phyloP scores from a whole-genome alignment of 148 eudicot genomes.

The Fagopyrum tataricum region DNA sequence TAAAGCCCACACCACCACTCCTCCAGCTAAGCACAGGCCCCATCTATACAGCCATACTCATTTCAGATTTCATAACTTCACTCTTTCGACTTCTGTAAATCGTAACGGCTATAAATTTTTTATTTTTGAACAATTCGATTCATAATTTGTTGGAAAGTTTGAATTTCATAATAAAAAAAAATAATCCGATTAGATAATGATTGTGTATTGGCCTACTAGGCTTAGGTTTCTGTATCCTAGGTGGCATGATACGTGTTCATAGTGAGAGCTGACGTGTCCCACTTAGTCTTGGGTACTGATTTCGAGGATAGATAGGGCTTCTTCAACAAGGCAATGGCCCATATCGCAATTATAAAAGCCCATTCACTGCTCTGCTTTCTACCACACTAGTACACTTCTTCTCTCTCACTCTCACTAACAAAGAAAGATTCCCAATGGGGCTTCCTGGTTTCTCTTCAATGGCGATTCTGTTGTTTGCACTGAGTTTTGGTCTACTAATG shows the following conservation, averaged over 20 bases:
- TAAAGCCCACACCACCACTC: conserved; percentile 4
- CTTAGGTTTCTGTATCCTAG: conserved; percentile 13
- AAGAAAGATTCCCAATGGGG: not conserved
- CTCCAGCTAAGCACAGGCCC: conserved; percentile 13
- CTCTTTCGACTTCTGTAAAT: not conserved
- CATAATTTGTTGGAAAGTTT: too few species aligned
- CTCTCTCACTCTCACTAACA: not conserved
- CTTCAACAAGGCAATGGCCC: conserved; percentile 12
- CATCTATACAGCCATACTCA: not conserved
- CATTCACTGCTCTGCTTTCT: not conserved
- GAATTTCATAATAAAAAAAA: too few species aligned
- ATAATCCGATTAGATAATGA: not conserved
- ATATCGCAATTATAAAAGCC: not conserved
- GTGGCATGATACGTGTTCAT: conserved; percentile 19
- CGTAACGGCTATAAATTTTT: conserved; percentile 18
- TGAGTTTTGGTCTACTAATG: conserved; percentile 14
- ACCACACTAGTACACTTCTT: not conserved
- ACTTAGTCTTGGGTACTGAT: not conserved
- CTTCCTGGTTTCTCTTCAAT: conserved; percentile 6
- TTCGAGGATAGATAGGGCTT: conserved; percentile 16
- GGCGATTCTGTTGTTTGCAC: conserved; percentile 10
- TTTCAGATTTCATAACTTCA: not conserved
- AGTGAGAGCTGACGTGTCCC: not conserved
- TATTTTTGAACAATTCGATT: conserved; percentile 4
- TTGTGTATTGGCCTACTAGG: not conserved